Conservation (phyloP, 768 basidiomycete genomes). For the Suillus subalutaceus region DNA sequence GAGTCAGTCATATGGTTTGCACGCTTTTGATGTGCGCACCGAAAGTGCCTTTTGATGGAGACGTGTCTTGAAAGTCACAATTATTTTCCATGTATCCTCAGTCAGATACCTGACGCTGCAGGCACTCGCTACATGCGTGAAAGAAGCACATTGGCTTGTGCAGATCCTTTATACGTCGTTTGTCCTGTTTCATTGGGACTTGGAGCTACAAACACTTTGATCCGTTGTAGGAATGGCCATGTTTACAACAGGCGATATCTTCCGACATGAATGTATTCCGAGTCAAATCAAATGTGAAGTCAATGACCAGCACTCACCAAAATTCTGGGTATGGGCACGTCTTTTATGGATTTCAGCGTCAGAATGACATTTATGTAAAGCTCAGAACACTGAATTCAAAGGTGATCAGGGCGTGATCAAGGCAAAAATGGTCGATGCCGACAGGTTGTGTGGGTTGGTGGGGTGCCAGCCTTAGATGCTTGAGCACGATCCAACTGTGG, state of each 20-base stretch:
- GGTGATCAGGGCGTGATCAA: too few species aligned
- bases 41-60: not conserved
- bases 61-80: not conserved
- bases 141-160: not conserved
- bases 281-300: not conserved
- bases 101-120: not conserved
- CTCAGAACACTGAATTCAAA: too few species aligned
- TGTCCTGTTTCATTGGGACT: not conserved
- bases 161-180: not conserved
- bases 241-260: not conserved
- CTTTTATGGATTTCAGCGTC: too few species aligned
- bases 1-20: not conserved
- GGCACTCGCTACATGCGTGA: not conserved
- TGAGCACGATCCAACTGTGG: too few species aligned
- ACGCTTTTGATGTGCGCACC: not conserved
- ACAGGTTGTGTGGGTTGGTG: too few species aligned
- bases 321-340: too few species aligned
- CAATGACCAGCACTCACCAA: constrained; percentile 4
- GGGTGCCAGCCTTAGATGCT: too few species aligned
- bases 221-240: not conserved
- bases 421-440: too few species aligned
- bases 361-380: too few species aligned
- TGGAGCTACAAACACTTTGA: not conserved
- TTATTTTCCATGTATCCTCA: not conserved
- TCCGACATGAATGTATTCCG: not conserved